Evolutionary conservation across 2,329 filamentous ascomycete species (phyloP), one percentile per base, ranked within the genome.

Genomic region (Penicillium oxalicum): DNA sequence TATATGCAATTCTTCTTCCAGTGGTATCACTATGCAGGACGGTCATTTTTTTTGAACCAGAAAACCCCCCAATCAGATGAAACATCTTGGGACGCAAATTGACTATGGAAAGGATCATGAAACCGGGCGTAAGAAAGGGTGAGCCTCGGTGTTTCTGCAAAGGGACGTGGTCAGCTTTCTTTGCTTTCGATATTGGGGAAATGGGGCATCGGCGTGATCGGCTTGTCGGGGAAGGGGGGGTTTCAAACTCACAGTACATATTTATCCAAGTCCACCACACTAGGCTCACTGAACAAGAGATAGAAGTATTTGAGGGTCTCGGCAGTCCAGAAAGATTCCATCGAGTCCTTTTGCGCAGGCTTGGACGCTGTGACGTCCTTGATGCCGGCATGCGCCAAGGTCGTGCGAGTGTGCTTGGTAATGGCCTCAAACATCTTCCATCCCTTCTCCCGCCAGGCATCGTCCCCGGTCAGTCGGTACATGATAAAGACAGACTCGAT

Each of bases 401-500:
- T 70, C 0, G 84, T 82, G 26, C 75, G 74, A 9, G 85, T 87
- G 57, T 80, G 72, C 57, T 74, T 74, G 49, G 81, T 73, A 32
- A 90, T 75, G 7, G 79, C 77, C 47, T 78, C 64, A 62, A 88
- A 89, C 86, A 90, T 89, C 47, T 74, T 72, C 86, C 86, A 89
- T 1, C 84, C 86, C 62, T 82, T 82, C 49, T 85, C 78, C 61
- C 80, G 80, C 77, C 82, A 86, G 42, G 74, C 70, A 1, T 74
- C 57, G 54, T 87, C 80, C 26, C 85, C 86, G 0, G 86, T 89
- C 50, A 88, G 74, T 49, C 86, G 80, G 65, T 85, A 88, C 74
- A 91, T 80, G 62, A 88, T 79, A 66, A 88, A 91, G 4, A 93
- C 80, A 11, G 82, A 86, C 71, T 91, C 87, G 46, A 91, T 88